Conservation (phyloP, 345 rosid genomes). For the Eucalyptus polyanthemos region DNA sequence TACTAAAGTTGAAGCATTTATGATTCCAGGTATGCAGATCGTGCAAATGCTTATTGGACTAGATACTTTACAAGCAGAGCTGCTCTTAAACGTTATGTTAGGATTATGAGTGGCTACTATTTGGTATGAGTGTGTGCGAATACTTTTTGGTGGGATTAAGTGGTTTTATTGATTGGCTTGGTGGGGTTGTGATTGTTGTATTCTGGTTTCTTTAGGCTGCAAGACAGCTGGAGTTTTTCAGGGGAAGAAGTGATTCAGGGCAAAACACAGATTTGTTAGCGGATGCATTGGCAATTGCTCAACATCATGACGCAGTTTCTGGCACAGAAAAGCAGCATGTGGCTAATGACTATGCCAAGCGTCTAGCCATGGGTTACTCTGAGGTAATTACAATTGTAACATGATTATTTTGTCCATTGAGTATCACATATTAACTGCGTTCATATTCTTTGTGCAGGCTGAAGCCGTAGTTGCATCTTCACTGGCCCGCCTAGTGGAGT, state of each 20-base stretch:
- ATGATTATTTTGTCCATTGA: neutral
- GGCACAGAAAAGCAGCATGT: conserved; percentile 95
- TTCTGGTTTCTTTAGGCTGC: conserved; percentile 44
- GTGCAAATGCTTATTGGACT: conserved; percentile 90
- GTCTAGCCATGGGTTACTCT: conserved; percentile 71
- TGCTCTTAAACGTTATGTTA: conserved; percentile 80
- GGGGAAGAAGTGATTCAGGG: conserved; percentile 53
- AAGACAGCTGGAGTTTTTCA: conserved; percentile 83
- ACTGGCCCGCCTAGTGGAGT: conserved; percentile 57
- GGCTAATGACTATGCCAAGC: conserved; percentile 84
- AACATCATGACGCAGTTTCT: conserved; percentile 93
- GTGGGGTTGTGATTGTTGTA: neutral
- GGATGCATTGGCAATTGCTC: conserved; percentile 90
- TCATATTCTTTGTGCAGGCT: conserved; percentile 36
- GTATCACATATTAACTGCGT: neutral
- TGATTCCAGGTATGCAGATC: conserved; percentile 84
- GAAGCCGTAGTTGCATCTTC: conserved; percentile 75
- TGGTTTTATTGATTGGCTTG: neutral
- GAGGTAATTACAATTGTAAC: conserved; percentile 39
- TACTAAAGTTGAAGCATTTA: conserved; percentile 5
- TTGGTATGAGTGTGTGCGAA: conserved; percentile 33
- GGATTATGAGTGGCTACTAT: conserved; percentile 87
- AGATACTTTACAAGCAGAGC: conserved; percentile 95
- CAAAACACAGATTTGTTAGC: conserved; percentile 75
- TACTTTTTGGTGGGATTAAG: neutral